Conservation (phyloP, 1,139 yeast species). For the Taphrina pruni region DNA sequence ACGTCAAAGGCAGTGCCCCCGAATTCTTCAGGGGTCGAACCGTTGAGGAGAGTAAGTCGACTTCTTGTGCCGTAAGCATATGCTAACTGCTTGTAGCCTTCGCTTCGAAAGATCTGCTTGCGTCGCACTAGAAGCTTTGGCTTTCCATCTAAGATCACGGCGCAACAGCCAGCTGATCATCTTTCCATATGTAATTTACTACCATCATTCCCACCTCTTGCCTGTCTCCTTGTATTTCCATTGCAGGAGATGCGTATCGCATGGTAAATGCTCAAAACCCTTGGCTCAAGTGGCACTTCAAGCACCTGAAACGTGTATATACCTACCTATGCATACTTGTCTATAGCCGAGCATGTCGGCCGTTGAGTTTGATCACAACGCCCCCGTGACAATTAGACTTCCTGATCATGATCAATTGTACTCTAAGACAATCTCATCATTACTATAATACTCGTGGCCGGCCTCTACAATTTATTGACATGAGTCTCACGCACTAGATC, state of each 20-base stretch:
- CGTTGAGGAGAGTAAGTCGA: slow-evolving; percentile 66
- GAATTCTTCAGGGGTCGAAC: slow-evolving; percentile 96
- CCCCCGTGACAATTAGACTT: too few species aligned
- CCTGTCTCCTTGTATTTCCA: not conserved
- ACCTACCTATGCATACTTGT: too few species aligned
- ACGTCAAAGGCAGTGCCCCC: slow-evolving; percentile 91
- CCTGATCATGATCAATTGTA: too few species aligned
- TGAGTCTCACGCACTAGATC: too few species aligned
- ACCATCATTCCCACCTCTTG: not conserved
- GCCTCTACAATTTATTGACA: too few species aligned
- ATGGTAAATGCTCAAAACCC: too few species aligned
- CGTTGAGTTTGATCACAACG: too few species aligned
- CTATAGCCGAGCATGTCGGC: too few species aligned
- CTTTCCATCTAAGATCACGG: not conserved
- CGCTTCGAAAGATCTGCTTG: slow-evolving; percentile 25
- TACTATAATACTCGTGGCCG: too few species aligned
- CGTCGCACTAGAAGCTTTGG: slow-evolving; percentile 10
- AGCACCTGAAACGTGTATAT: too few species aligned
- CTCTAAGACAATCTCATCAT: too few species aligned
- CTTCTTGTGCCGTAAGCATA: not conserved
- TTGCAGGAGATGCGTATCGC: not conserved
- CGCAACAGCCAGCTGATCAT: not conserved
- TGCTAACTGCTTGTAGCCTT: slow-evolving; percentile 9
- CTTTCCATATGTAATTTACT: slow-evolving; percentile 2
- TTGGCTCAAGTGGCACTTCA: too few species aligned